Evolutionary conservation across 305 asterid species (phyloP).

Genomic region (Striga hermonthica): DNA sequence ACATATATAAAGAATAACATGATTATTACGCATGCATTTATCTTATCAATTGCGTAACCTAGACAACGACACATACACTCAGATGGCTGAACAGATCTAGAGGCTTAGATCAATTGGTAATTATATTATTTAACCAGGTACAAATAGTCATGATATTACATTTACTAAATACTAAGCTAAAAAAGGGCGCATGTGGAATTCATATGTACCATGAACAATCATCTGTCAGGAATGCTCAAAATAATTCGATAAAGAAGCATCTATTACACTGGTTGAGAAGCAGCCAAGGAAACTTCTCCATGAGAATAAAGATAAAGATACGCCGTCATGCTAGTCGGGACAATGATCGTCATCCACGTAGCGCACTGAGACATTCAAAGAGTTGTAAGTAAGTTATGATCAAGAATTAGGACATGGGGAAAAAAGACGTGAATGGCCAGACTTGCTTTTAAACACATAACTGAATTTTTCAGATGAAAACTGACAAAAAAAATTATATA

Average conservation of each 20-base stretch:
- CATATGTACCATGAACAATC: not conserved
- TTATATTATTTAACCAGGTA: not conserved
- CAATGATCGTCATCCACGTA: conserved; percentile 93
- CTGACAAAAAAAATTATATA: conserved; percentile 3
- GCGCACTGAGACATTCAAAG: conserved; percentile 68
- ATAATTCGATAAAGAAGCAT: conserved; percentile 57
- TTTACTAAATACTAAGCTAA: not conserved
- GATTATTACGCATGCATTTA: conserved; percentile 10
- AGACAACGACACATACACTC: conserved; percentile 2
- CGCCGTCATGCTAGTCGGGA: conserved; percentile 99
- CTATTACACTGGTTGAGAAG: conserved; percentile 99
- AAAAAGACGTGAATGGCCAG: conserved; percentile 18
- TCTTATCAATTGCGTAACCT: conserved; percentile 5
- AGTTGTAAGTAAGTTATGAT: conserved; percentile 25
- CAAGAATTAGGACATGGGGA: conserved; percentile 27
- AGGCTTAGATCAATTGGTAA: conserved; percentile 2
- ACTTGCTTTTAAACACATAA: conserved; percentile 16
- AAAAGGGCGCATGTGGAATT: not conserved
- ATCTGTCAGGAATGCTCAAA: conserved; percentile 21
- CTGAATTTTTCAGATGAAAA: conserved; percentile 2
- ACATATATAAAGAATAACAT: not conserved
- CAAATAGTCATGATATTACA: not conserved
- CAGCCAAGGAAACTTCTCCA: conserved; percentile 95
- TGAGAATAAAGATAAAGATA: conserved; percentile 95
- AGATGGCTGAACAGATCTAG: not conserved